These are phyloP conservation scores for California macrophylla DNA, from an alignment of 441 rosid species.

Conservation along the genomic window DNA sequence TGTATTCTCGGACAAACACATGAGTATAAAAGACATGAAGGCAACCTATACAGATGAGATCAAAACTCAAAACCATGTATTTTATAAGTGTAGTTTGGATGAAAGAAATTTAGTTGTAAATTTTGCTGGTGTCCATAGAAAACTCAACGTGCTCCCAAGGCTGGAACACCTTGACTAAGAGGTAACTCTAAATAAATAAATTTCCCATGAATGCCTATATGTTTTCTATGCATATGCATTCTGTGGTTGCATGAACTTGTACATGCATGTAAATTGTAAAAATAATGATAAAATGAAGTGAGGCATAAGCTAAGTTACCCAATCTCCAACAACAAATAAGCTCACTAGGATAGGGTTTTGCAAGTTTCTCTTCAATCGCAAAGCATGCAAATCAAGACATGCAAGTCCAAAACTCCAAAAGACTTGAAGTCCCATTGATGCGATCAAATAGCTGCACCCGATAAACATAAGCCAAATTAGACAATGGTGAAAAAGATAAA, in stretches of 20 bases:
- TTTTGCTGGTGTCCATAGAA: neutral
- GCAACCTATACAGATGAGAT: neutral
- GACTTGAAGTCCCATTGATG: constrained; percentile 34
- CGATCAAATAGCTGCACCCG: constrained; percentile 28
- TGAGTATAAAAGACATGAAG: neutral
- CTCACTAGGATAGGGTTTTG: constrained; percentile 30
- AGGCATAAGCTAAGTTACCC: constrained; percentile 19
- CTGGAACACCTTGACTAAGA: neutral
- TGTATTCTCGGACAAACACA: no score
- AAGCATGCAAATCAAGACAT: constrained; percentile 27
- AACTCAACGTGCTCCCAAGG: neutral
- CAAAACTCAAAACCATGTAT: neutral
- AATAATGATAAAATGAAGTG: neutral
- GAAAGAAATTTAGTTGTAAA: neutral
- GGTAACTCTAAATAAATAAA: neutral
- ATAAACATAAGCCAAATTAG: constrained; percentile 10
- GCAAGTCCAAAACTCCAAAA: constrained; percentile 35
- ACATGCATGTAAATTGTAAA: neutral
- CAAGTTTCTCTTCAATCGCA: constrained; percentile 26
- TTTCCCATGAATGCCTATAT: neutral
- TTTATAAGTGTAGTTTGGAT: neutral
- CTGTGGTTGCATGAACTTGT: neutral
- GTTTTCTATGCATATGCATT: neutral
- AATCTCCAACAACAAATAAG: constrained; percentile 33
- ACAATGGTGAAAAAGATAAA: neutral